phyloP scores from a whole-genome alignment of 2,329 filamentous ascomycete genomes.

The Pseudophaeomoniella oleicola region DNA sequence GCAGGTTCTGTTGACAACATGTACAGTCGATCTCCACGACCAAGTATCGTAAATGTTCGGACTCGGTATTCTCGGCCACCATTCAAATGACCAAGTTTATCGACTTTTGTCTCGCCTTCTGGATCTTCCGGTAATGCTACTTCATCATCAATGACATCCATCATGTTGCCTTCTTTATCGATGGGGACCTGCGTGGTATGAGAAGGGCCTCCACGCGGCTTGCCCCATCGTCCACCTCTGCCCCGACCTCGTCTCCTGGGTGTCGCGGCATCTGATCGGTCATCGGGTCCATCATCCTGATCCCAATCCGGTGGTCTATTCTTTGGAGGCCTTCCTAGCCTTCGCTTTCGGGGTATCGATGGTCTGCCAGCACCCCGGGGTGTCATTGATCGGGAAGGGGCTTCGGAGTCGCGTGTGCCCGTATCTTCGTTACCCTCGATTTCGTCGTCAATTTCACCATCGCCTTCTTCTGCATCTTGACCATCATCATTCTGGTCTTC shows the following conservation, averaged over 20 bases:
- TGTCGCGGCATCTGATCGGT: slow-evolving; percentile 29
- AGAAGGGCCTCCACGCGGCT: slow-evolving; percentile 55
- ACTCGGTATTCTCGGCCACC: slow-evolving; percentile 87
- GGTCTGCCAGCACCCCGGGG: slow-evolving; percentile 35
- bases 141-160: slow-evolving; percentile 85
- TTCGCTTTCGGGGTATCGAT: slow-evolving; percentile 52
- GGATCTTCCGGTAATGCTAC: slow-evolving; percentile 74
- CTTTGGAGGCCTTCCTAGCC: slow-evolving; percentile 75
- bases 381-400: slow-evolving; percentile 33
- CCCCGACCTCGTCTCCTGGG: slow-evolving; percentile 49
- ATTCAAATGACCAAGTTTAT: slow-evolving; percentile 69
- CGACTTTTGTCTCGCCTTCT: slow-evolving; percentile 85
- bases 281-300: slow-evolving; percentile 33
- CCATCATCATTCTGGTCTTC: slow-evolving; percentile 15
- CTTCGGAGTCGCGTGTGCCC: slow-evolving; percentile 25
- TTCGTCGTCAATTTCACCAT: slow-evolving; percentile 34
- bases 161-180: slow-evolving; percentile 85
- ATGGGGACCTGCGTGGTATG: slow-evolving; percentile 73
- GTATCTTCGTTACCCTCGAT: slow-evolving; percentile 22
- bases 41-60: slow-evolving; percentile 81
- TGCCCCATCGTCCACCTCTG: slow-evolving; percentile 52
- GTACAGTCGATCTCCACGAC: slow-evolving; percentile 74
- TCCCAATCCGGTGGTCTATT: slow-evolving; percentile 72
- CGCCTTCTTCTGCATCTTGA: slow-evolving; percentile 18
- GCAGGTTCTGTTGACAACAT: slow-evolving; percentile 98